Percentiles rank a stretch among this genome's conserved stretches.
These are phyloP conservation scores for Fusarium sacchari DNA, from an alignment of 2,329 filamentous ascomycete genomes.

Conservation along the genomic window DNA sequence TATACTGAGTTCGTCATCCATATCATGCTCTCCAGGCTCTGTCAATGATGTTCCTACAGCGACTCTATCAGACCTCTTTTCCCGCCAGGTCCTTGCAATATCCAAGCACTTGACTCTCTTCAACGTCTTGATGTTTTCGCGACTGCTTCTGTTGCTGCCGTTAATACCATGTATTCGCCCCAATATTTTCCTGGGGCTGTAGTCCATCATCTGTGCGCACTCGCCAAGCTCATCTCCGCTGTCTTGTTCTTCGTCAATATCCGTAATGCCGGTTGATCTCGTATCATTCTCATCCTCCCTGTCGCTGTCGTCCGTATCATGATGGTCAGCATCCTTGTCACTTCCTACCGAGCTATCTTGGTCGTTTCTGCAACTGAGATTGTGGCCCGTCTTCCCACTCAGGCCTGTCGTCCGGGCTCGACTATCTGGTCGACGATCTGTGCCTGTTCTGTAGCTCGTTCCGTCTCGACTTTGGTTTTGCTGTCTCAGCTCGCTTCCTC, in stretches of 20 bases:
- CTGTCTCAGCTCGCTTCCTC: conserved; percentile 13
- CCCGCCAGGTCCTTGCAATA: conserved; percentile 12
- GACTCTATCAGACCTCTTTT: conserved; percentile 14
- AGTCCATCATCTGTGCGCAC: conserved; percentile 7
- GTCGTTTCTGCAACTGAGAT: not conserved
- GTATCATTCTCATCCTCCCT: conserved; percentile 19
- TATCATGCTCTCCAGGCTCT: conserved; percentile 9
- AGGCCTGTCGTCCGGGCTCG: conserved; percentile 14
- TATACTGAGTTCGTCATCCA: conserved; percentile 33
- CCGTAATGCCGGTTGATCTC: conserved; percentile 22
- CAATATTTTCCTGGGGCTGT: not conserved
- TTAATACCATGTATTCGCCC: not conserved
- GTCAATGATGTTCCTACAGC: conserved; percentile 18
- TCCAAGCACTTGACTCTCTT: conserved; percentile 33
- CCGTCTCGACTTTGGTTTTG: conserved; percentile 5
- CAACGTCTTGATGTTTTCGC: conserved; percentile 1
- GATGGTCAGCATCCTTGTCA: conserved; percentile 16
- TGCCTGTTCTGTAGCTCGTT: conserved; percentile 7
- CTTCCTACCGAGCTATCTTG: conserved; percentile 10
- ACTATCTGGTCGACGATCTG: conserved; percentile 21
- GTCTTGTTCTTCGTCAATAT: conserved; percentile 17
- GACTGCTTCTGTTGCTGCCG: not conserved
- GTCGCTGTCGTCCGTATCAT: conserved; percentile 12
- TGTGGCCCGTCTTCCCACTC: conserved; percentile 14
- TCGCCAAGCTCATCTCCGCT: conserved; percentile 40